Evolutionary conservation across 2,329 filamentous ascomycete genomes (phyloP), one percentile per base, ranked within the genome.

Genomic region (Magnaporthiopsis incrustans): DNA sequence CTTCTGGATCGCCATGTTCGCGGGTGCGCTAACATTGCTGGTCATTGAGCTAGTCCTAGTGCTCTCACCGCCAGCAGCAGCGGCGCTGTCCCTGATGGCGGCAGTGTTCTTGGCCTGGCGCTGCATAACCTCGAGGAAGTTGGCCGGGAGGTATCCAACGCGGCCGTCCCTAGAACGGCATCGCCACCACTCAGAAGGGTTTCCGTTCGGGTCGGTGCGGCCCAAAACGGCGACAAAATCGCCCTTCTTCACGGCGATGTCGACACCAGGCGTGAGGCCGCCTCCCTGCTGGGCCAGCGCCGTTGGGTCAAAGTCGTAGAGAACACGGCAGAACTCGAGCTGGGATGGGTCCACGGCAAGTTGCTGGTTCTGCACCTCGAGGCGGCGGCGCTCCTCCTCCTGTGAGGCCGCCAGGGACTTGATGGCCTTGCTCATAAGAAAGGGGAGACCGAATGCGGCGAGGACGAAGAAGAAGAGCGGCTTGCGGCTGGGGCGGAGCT

Each of bases 371-470:
- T 81, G 80, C 33, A 58, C 12, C 62, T 63, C 50, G 69, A 86
- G 78, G 58, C 85, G 82, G 62, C 79, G 81, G 65, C 84, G 83
- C 75, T 92, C 86, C 71, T 96, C 90, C 72, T 94, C 90, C 77
- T 92, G 72, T 95, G 91, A 89, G 50, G 89, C 86, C 22, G 93
- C 92, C 56, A 99, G 82, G 1, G 91, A 84, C 72, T 87, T 88
- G 74, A 99, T 98, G 69, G 97, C 85, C 79, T 97, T 99, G 77
- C 90, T 89, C 93, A 99, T 97, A 61, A 99, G 82, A 75, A 97
- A 99, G 7, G 95, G 95, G 18, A 99, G 83, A 63, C 95, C 96
- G 71, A 99, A 97, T 6, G 96, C 93, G 25, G 95, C 94, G 58
- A 96, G 81, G 66, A 97, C 81, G 81, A 99, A 99, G 81, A 99